Percentiles rank a stretch among this genome's conserved stretches.
Evolutionary conservation across 306 rosid genomes (phyloP).

Genomic region (Fagus crenata): DNA sequence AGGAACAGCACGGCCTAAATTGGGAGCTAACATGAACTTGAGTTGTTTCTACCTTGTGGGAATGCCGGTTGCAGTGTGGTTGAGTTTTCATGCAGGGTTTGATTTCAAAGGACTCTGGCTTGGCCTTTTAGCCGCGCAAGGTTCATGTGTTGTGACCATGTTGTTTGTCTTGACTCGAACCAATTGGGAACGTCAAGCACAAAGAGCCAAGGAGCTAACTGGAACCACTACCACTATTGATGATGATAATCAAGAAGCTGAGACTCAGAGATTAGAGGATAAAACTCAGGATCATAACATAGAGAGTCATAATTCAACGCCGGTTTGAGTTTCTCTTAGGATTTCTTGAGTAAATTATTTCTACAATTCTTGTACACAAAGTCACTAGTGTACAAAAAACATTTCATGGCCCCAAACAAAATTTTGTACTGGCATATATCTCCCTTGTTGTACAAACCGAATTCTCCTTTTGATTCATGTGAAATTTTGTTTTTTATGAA

Average conservation of each 20-base stretch:
- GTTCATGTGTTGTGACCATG: constrained; percentile 71
- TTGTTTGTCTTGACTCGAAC: constrained; percentile 60
- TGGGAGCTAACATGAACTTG: constrained; percentile 81
- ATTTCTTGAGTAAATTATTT: neutral
- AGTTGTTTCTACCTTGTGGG: constrained; percentile 86
- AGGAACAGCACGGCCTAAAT: constrained; percentile 78
- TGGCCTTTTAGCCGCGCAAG: constrained; percentile 82
- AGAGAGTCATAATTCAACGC: constrained; percentile 19
- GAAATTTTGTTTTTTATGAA: too few relatives aligned
- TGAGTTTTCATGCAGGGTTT: constrained; percentile 63
- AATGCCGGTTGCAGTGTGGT: constrained; percentile 79
- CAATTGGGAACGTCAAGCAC: constrained; percentile 69
- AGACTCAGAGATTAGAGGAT: neutral
- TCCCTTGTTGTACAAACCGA: too few relatives aligned
- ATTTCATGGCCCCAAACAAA: too few relatives aligned
- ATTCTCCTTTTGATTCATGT: too few relatives aligned
- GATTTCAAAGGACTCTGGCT: constrained; percentile 87
- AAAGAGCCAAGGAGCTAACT: constrained; percentile 66
- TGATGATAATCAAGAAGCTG: neutral
- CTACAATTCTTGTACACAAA: neutral
- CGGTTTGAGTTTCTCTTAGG: constrained; percentile 35
- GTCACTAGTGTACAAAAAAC: neutral
- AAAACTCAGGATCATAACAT: neutral
- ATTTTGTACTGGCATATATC: too few relatives aligned
- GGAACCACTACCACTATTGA: constrained; percentile 33